These are phyloP conservation scores for Populus hybrid DNA, from an alignment of 441 rosid species.

Conservation along the genomic window DNA sequence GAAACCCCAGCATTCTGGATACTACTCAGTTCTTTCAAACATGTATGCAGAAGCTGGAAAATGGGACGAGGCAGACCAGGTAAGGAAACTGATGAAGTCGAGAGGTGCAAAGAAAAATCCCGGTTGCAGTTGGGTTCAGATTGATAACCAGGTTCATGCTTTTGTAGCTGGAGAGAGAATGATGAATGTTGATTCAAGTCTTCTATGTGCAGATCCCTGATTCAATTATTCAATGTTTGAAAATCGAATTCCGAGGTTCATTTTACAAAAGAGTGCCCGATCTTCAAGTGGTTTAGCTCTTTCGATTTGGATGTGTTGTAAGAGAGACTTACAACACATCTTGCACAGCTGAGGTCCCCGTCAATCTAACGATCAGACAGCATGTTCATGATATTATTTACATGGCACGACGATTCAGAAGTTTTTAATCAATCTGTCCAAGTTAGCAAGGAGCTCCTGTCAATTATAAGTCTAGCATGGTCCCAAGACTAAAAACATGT, in stretches of 20 bases:
- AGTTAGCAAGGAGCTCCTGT: not conserved
- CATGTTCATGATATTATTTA: not conserved
- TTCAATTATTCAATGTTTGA: not conserved
- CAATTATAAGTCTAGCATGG: not conserved
- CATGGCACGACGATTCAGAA: not conserved
- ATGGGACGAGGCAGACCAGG: conserved; percentile 70
- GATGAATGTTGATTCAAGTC: conserved; percentile 19
- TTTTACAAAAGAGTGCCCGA: not conserved
- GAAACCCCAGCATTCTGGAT: conserved; percentile 77
- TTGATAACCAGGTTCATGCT: conserved; percentile 55
- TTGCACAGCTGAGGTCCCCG: not conserved
- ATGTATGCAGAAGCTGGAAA: conserved; percentile 79
- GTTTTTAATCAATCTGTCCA: not conserved
- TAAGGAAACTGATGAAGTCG: conserved; percentile 68
- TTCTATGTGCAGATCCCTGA: conserved; percentile 15
- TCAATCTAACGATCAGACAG: not conserved
- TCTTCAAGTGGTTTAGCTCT: not conserved
- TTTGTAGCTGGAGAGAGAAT: conserved; percentile 70
- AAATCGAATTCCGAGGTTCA: not conserved
- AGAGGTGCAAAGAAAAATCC: conserved; percentile 82
- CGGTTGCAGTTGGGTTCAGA: conserved; percentile 78
- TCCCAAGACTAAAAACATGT: not conserved
- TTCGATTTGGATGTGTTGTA: not conserved
- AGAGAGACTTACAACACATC: not conserved
- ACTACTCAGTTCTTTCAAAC: conserved; percentile 70